phyloP scores from a whole-genome alignment of 1,284 basidiomycete genomes.

The Irpex lacteus region DNA sequence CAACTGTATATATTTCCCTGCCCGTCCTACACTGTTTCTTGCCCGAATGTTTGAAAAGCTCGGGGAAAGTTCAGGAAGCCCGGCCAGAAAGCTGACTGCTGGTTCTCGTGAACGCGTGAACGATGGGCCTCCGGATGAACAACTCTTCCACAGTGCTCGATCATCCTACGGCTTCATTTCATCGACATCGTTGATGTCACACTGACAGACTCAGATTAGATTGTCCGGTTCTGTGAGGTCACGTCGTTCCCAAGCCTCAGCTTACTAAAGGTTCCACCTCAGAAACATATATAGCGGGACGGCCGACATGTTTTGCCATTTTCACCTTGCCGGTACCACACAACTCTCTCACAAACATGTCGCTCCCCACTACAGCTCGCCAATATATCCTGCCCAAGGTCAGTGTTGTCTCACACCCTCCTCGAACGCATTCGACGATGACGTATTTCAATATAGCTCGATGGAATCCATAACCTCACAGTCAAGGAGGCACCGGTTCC shows the following conservation, averaged over 20 bases:
- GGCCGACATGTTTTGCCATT: neutral
- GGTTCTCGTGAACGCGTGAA: no score
- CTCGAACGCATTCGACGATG: neutral
- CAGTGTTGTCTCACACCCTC: neutral
- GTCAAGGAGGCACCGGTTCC: constrained; percentile 3
- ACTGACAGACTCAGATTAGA: neutral
- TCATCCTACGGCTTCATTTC: neutral
- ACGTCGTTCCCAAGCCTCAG: neutral
- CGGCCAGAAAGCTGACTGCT: no score
- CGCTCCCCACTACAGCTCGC: constrained; percentile 8
- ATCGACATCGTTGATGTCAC: neutral
- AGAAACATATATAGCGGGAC: neutral
- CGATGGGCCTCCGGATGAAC: neutral
- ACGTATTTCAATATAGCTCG: constrained; percentile 2
- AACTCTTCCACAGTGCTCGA: neutral
- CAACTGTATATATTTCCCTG: no score
- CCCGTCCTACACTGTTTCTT: no score
- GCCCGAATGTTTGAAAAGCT: no score
- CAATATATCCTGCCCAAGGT: constrained; percentile 11
- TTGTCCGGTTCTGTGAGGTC: neutral
- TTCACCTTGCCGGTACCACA: neutral
- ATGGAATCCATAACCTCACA: constrained; percentile 10
- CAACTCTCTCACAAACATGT: neutral
- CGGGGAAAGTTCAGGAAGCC: no score
- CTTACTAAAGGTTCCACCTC: neutral